Percentiles rank a stretch among this genome's conserved stretches.
Conservation (phyloP, 495 filamentous ascomycete genomes). For the Penicillium verhagenii region DNA sequence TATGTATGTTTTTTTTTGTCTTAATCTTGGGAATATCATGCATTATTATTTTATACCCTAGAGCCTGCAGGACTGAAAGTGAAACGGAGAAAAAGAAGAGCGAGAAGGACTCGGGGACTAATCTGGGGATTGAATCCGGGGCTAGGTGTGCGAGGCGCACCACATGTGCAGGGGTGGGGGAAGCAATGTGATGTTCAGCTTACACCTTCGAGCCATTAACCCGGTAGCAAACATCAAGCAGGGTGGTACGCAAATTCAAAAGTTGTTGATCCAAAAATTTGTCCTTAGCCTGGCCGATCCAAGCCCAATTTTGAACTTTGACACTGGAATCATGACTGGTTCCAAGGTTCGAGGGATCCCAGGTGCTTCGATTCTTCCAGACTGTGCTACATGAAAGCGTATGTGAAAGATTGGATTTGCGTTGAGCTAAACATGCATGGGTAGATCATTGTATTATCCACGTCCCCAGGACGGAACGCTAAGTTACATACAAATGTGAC, state of each 20-base stretch:
- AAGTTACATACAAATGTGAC: slow-evolving; percentile 21
- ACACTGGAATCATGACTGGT: not conserved
- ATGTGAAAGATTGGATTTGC: not conserved
- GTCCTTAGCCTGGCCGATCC: not conserved
- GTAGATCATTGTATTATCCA: slow-evolving; percentile 22
- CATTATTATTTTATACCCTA: not conserved
- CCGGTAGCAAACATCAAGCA: not conserved
- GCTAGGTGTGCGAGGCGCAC: not conserved
- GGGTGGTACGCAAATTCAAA: not conserved
- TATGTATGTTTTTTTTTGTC: not conserved
- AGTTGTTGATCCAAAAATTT: not conserved
- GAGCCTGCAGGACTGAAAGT: not conserved
- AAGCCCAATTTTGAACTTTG: not conserved
- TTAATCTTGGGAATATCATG: too few relatives aligned
- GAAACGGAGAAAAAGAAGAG: not conserved
- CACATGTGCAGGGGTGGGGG: too few relatives aligned
- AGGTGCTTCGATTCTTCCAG: too few relatives aligned
- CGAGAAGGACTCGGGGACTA: not conserved
- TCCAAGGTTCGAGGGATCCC: too few relatives aligned
- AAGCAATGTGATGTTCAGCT: not conserved
- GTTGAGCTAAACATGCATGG: not conserved
- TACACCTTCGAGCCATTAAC: not conserved
- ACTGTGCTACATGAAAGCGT: too few relatives aligned
- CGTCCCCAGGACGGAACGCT: slow-evolving; percentile 18
- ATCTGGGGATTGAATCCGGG: not conserved